These are phyloP conservation scores for Panicum virgatum DNA, from an alignment of 202 grass and related monocot species.

Conservation along the genomic window DNA sequence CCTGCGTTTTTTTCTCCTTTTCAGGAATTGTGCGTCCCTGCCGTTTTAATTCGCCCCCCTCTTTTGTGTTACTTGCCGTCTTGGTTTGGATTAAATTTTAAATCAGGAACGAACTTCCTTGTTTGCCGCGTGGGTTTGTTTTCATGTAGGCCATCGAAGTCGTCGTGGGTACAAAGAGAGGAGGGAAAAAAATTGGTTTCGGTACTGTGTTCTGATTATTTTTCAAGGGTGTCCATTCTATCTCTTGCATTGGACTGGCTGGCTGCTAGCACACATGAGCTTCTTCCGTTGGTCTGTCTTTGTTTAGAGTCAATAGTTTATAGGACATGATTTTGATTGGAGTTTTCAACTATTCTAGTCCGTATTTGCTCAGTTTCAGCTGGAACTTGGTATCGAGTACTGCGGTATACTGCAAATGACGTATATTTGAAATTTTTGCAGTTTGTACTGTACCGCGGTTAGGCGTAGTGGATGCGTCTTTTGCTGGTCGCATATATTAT, in stretches of 20 bases:
- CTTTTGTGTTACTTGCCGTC: not conserved
- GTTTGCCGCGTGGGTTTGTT: not conserved
- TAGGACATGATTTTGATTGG: not conserved
- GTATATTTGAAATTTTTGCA: not conserved
- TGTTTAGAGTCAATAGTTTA: not conserved
- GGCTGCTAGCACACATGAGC: not conserved
- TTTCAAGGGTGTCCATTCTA: not conserved
- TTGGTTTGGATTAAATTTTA: not conserved
- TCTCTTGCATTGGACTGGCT: conserved; percentile 28
- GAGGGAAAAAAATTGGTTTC: not conserved
- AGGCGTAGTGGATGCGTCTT: not conserved
- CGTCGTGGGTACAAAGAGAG: not conserved
- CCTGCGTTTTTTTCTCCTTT: not conserved
- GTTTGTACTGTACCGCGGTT: not conserved
- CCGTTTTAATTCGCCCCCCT: not conserved
- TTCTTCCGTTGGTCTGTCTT: not conserved
- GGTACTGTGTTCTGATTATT: not conserved
- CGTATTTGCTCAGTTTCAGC: not conserved
- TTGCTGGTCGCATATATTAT: not conserved
- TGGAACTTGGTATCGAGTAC: not conserved
- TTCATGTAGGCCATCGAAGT: not conserved
- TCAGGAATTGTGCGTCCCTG: not conserved
- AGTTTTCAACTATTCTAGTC: not conserved
- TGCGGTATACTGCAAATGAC: not conserved
- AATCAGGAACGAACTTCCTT: not conserved